Base-by-base conservation (phyloP, 805 yeast genomes). In the Kodamaea nitidulidarum region DNA sequence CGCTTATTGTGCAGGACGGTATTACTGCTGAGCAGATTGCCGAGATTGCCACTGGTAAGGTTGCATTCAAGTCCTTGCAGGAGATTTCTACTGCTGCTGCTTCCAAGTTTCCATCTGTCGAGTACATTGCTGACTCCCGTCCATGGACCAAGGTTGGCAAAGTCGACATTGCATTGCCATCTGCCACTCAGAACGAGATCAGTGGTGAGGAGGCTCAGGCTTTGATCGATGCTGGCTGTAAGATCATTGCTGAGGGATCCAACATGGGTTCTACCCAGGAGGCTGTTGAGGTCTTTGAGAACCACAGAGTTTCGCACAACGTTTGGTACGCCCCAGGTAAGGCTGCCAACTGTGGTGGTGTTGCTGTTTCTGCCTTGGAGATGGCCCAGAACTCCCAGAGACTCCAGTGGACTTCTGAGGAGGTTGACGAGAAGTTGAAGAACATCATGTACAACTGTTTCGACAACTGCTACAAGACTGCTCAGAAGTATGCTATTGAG, bases 261-360 rank as follows among this genome's bases (percentile, higher is more conserved):
- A 91, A 91, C 76, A 91, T 91, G 98, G 98, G 98, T 63, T 91
- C 95, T 54, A 90, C 97, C 55, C 84, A 85, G 71, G 98, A 91
- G 67, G 98, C 98, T 54, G 88, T 91, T 54, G 88, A 83, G 52
- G 88, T 86, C 47, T 91, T 90, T 57, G 98, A 91, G 79, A 86
- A 84, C 56, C 79, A 76, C 66, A 80, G 91, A 75, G 50, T 32
- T 27, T 35, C 67, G 49, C 60, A 66, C 52, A 60, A 70, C 37
- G 86, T 88, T 70, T 91, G 98, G 98, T 91, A 90, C 73, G 98
- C 95, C 58, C 97, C 97, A 64, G 98, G 97, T 72, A 91, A 91
- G 80, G 97, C 97, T 55, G 91, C 97, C 60, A 91, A 91, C 81
- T 84, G 95, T 74, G 98, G 98, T 74, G 98, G 98, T 81, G 98